Evolutionary conservation across 805 yeast species (phyloP), one percentile per base, ranked within the genome.

Genomic region (Priceomyces castillae): DNA sequence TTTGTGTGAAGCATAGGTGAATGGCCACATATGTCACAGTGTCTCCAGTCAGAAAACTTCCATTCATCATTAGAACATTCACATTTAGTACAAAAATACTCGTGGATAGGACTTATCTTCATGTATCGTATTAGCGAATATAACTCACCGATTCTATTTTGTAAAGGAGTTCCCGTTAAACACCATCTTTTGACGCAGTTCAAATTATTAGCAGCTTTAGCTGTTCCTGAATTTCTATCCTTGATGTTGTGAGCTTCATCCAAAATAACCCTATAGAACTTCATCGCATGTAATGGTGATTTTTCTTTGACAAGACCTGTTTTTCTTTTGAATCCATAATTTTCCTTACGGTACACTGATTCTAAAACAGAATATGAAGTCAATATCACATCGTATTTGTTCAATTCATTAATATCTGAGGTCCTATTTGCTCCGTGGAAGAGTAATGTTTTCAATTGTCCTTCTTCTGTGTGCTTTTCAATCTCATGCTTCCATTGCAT

Each of bases 161-260:
- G 99, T 49, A 94, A 70, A 1, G 99, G 99, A 0, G 99, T 94
- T 53, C 99, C 99, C 3, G 96, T 80, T 23, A 94, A 63, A 64
- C 99, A 94, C 86, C 96, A 87, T 50, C 95, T 68, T 54, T 89
- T 87, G 41, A 80, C 70, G 7, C 95, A 80, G 25, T 74, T 67
- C 44, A 94, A 65, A 46, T 73, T 71, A 58, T 87, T 88, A 1
- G 95, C 97, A 2, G 98, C 96, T 52, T 86, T 82, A 0, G 98
- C 90, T 0, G 99, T 94, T 19, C 92, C 92, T 42, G 94, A 83
- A 43, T 90, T 90, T 46, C 98, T 76, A 62, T 94, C 98, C 59
- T 94, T 94, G 70, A 94, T 92, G 57, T 92, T 92, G 61, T 94
- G 99, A 1, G 99, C 99, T 61, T 94, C 99, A 66, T 94, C 99